A percentile compares a stretch with the other conserved stretches of the same genome.
Evolutionary conservation across 2,329 filamentous ascomycete genomes (phyloP).

Genomic region (Penicillium rolfsii): DNA sequence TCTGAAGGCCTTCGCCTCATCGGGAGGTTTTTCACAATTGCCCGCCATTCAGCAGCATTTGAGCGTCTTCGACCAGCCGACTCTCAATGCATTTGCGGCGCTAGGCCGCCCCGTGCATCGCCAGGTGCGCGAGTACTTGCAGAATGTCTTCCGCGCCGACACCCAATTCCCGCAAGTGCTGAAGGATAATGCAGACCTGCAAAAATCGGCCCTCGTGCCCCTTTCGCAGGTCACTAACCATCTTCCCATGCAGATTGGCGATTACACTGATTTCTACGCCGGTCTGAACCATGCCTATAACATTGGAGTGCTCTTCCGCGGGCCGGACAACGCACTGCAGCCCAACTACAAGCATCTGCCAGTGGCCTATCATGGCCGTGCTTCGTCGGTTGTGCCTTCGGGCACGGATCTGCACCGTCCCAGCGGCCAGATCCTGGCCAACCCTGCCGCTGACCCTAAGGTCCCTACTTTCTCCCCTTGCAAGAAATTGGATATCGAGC

Average conservation of each 20-base stretch:
- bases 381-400: slow-evolving; percentile 74
- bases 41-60: slow-evolving; percentile 61
- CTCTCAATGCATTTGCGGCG: slow-evolving; percentile 73
- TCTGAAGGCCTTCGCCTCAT: slow-evolving; percentile 63
- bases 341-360: slow-evolving; percentile 82
- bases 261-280: slow-evolving; percentile 86
- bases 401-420: slow-evolving; percentile 74
- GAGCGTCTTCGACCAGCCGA: slow-evolving; percentile 65
- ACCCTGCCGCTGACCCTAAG: slow-evolving; percentile 65
- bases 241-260: slow-evolving; percentile 75
- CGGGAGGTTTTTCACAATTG: slow-evolving; percentile 63
- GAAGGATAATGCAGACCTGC: slow-evolving; percentile 62
- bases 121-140: slow-evolving; percentile 70
- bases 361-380: slow-evolving; percentile 78
- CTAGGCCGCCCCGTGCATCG: slow-evolving; percentile 70
- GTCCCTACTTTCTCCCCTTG: slow-evolving; percentile 65
- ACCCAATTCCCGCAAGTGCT: slow-evolving; percentile 65
- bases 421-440: slow-evolving; percentile 71
- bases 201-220: slow-evolving; percentile 62
- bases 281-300: slow-evolving; percentile 78
- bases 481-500: slow-evolving; percentile 74
- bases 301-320: slow-evolving; percentile 72
- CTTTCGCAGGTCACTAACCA: slow-evolving; percentile 66
- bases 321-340: slow-evolving; percentile 71
- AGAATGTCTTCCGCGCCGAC: slow-evolving; percentile 64